Percentiles rank a stretch among this genome's conserved stretches.
Evolutionary conservation across 805 yeast species (phyloP).

Genomic region (Ogataea corticis): DNA sequence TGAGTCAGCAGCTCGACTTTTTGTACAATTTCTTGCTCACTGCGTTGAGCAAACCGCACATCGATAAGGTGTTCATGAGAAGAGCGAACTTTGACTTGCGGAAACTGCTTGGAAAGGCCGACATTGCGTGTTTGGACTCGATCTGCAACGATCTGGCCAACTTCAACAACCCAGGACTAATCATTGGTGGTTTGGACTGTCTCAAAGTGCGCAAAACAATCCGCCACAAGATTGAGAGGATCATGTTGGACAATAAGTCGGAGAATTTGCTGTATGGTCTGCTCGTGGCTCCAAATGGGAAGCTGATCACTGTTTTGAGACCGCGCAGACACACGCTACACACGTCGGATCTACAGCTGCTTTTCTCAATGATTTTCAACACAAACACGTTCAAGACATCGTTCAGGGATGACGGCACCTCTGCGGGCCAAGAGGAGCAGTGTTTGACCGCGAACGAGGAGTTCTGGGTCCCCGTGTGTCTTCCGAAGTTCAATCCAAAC

Average conservation of each 20-base stretch:
- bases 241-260: conserved; percentile 48
- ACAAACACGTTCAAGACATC: conserved; percentile 46
- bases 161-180: conserved; percentile 55
- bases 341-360: conserved; percentile 76
- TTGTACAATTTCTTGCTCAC: conserved; percentile 79
- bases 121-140: conserved; percentile 66
- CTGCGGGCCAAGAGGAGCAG: conserved; percentile 20
- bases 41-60: conserved; percentile 77
- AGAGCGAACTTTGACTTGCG: conserved; percentile 83
- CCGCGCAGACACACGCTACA: conserved; percentile 78
- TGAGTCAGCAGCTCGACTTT: conserved; percentile 65
- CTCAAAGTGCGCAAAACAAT: conserved; percentile 56
- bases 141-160: conserved; percentile 54
- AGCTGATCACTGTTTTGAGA: conserved; percentile 66
- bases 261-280: conserved; percentile 73
- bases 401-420: conserved; percentile 28
- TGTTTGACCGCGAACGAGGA: conserved; percentile 53
- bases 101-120: conserved; percentile 71
- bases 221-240: conserved; percentile 57
- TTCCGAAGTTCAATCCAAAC: conserved; percentile 84
- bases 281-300: conserved; percentile 61
- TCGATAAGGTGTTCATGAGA: conserved; percentile 63
- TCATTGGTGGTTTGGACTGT: conserved; percentile 67
- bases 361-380: conserved; percentile 69
- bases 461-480: conserved; percentile 90